Conservation (phyloP, 768 basidiomycete species). For the Podaxis sp. region DNA sequence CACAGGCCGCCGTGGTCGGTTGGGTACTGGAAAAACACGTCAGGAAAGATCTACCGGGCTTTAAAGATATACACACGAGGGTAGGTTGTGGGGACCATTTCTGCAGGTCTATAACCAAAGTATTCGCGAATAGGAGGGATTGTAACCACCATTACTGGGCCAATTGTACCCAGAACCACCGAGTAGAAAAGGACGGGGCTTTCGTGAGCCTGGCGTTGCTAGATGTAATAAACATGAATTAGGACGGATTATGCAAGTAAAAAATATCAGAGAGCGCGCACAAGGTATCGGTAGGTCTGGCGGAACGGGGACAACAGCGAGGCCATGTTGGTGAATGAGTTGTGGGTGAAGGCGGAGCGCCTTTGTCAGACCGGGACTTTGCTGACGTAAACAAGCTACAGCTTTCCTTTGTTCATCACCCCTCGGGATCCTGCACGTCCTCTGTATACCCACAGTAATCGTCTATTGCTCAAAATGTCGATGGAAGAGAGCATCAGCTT, state of each 20-base stretch:
- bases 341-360: background rate
- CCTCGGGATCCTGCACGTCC: background rate
- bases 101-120: conserved; percentile 70
- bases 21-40: conserved; percentile 50
- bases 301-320: conserved; percentile 46
- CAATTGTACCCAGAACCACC: conserved; percentile 67
- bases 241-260: background rate
- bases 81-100: conserved; percentile 73
- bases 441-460: conserved; percentile 20
- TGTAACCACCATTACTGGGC: conserved; percentile 68
- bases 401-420: conserved; percentile 1
- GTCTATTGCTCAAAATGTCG: conserved; percentile 39
- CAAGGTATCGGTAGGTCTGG: conserved; percentile 51
- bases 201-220: conserved; percentile 93
- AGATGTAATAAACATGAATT: conserved; percentile 14
- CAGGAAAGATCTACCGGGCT: background rate
- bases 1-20: conserved; percentile 65
- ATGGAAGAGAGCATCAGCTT: conserved; percentile 90
- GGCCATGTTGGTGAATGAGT: conserved; percentile 32
- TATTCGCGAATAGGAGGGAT: conserved; percentile 78
- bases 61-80: conserved; percentile 55
- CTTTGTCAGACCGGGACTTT: conserved; percentile 2
- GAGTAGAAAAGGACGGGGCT: conserved; percentile 91
- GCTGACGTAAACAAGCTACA: conserved; percentile 11
- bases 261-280: conserved; percentile 14